A percentile compares a stretch with the other conserved stretches of the same genome.
Evolutionary conservation across 176 grass and related monocot genomes (phyloP).

Genomic region (Oryza rufipogon): DNA sequence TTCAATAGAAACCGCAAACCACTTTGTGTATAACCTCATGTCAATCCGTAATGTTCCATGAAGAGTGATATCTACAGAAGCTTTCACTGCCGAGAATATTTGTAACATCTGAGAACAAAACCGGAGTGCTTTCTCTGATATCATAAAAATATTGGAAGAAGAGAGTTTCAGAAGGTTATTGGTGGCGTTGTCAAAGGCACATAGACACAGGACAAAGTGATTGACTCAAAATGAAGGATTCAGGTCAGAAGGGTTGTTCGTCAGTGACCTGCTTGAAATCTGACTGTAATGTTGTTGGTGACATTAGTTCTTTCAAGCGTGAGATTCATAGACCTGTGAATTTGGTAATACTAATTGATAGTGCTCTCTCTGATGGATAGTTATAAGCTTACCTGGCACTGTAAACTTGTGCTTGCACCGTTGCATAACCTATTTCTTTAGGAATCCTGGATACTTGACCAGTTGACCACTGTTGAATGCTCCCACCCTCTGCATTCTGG

Average conservation of each 20-base stretch:
- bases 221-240: slow-evolving; percentile 10
- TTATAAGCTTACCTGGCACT: not conserved
- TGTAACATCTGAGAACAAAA: slow-evolving; percentile 67
- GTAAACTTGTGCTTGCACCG: not conserved
- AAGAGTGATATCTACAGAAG: slow-evolving; percentile 65
- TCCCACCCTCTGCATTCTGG: not conserved
- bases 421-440: slow-evolving; percentile 23
- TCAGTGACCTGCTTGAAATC: slow-evolving; percentile 49
- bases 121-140: slow-evolving; percentile 70
- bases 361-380: slow-evolving; percentile 31
- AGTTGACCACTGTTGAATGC: slow-evolving; percentile 18
- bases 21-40: slow-evolving; percentile 63
- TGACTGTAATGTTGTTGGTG: slow-evolving; percentile 45
- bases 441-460: slow-evolving; percentile 17
- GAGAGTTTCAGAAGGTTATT: slow-evolving; percentile 66
- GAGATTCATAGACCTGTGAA: slow-evolving; percentile 64
- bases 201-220: slow-evolving; percentile 31
- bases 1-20: slow-evolving; percentile 39
- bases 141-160: slow-evolving; percentile 70
- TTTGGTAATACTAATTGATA: slow-evolving; percentile 59
- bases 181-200: slow-evolving; percentile 41
- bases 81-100: slow-evolving; percentile 66
- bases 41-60: slow-evolving; percentile 65
- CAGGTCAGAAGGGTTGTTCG: slow-evolving; percentile 43
- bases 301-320: slow-evolving; percentile 38